phyloP scores from a whole-genome alignment of 192 early-diverging fungal species.

The Coemansia sp. region DNA sequence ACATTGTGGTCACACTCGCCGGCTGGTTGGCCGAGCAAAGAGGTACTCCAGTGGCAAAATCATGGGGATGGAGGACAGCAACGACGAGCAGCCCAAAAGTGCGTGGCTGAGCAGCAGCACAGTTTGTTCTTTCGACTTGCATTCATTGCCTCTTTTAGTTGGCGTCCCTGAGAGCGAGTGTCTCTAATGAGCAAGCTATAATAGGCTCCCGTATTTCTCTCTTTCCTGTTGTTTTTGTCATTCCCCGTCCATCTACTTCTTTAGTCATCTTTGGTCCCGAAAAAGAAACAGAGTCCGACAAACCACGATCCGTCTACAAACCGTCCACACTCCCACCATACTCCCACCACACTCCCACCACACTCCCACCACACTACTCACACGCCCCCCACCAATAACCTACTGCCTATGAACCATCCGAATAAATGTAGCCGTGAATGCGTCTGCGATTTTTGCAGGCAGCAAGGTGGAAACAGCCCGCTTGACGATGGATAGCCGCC shows the following conservation, averaged over 20 bases:
- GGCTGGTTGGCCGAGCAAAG: background rate
- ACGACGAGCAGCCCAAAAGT: background rate
- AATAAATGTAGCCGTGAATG: conserved; percentile 11
- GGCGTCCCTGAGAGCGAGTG: background rate
- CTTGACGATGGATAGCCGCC: background rate
- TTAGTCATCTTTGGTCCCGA: background rate
- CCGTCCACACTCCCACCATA: background rate
- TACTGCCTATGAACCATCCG: background rate
- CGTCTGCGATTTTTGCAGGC: conserved; percentile 16
- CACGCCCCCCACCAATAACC: background rate
- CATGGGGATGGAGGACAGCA: background rate
- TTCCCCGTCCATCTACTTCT: background rate
- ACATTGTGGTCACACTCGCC: background rate
- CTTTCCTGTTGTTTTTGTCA: background rate
- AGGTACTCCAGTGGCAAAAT: background rate
- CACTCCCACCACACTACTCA: background rate
- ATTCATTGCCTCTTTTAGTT: background rate
- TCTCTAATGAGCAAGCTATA: conserved; percentile 3
- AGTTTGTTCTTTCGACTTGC: background rate
- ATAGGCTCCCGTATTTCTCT: background rate
- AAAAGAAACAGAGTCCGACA: background rate
- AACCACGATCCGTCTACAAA: background rate
- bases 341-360: too few relatives aligned
- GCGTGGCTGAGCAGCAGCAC: background rate
- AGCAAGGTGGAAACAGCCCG: conserved; percentile 1